Conservation (phyloP, 495 filamentous ascomycete species). For the Penicillium canariense region DNA sequence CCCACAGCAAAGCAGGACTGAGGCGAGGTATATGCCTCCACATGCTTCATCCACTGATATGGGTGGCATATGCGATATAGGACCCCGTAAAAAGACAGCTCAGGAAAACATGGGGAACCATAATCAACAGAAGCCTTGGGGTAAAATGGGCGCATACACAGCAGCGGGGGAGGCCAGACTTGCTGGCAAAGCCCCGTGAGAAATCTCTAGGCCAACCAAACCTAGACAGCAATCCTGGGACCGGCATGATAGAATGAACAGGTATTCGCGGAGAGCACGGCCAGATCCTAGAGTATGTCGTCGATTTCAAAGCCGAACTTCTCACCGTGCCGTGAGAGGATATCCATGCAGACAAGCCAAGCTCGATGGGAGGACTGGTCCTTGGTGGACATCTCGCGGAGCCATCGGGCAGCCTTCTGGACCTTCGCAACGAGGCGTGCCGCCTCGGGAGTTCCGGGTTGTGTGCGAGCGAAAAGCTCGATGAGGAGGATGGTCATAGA, state of each 20-base stretch:
- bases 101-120: neutral
- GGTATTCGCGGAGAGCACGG: neutral
- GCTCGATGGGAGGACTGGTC: slow-evolving; percentile 48
- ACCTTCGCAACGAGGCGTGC: slow-evolving; percentile 40
- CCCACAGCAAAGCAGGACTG: too few relatives aligned
- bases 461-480: slow-evolving; percentile 48
- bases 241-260: neutral
- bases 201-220: neutral
- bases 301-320: slow-evolving; percentile 9
- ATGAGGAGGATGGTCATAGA: slow-evolving; percentile 54
- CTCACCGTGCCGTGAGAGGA: slow-evolving; percentile 18
- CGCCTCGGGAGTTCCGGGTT: slow-evolving; percentile 33
- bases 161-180: neutral
- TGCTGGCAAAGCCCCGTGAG: neutral
- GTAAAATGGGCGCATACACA: neutral
- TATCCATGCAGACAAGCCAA: slow-evolving; percentile 29
- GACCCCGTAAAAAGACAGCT: neutral
- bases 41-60: neutral
- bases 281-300: slow-evolving; percentile 2
- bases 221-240: neutral
- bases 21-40: neutral
- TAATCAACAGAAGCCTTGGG: neutral
- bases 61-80: slow-evolving; percentile 1
- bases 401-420: slow-evolving; percentile 49
- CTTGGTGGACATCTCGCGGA: slow-evolving; percentile 43